Evolutionary conservation across 306 rosid genomes (phyloP).

Genomic region (Pterocarpus santalinus): DNA sequence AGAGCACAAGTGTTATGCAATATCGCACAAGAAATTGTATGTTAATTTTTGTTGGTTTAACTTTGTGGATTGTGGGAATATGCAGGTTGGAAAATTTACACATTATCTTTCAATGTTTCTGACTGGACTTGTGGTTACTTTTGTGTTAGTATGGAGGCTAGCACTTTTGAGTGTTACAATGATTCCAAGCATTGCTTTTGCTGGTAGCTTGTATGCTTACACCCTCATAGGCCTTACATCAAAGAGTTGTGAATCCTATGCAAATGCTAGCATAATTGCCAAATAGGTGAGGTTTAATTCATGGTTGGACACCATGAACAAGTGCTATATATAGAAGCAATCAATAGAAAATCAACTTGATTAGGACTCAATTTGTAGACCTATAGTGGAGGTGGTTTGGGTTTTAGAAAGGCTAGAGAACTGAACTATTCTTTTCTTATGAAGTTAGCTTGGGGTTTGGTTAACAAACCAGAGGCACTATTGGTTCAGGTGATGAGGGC

Average conservation of each 20-base stretch:
- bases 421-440: too few species aligned
- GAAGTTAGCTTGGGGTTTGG: too few species aligned
- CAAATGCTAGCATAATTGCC: slow-evolving; percentile 94
- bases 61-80: slow-evolving; percentile 17
- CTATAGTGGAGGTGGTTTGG: too few species aligned
- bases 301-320: background rate
- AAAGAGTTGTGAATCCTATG: slow-evolving; percentile 93
- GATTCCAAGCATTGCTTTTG: slow-evolving; percentile 97
- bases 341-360: too few species aligned
- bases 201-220: slow-evolving; percentile 96
- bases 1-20: too few species aligned
- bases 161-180: slow-evolving; percentile 96
- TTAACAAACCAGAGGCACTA: too few species aligned
- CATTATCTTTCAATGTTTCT: slow-evolving; percentile 97
- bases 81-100: slow-evolving; percentile 95
- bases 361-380: too few species aligned
- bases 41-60: slow-evolving; percentile 14
- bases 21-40: background rate
- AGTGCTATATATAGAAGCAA: slow-evolving; percentile 21
- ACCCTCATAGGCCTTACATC: slow-evolving; percentile 97
- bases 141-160: slow-evolving; percentile 96
- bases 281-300: slow-evolving; percentile 75
- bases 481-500: too few species aligned
- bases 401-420: too few species aligned
- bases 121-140: slow-evolving; percentile 97